Evolutionary conservation across 176 grass and related monocot genomes (phyloP).

Genomic region (Raddia distichophylla): DNA sequence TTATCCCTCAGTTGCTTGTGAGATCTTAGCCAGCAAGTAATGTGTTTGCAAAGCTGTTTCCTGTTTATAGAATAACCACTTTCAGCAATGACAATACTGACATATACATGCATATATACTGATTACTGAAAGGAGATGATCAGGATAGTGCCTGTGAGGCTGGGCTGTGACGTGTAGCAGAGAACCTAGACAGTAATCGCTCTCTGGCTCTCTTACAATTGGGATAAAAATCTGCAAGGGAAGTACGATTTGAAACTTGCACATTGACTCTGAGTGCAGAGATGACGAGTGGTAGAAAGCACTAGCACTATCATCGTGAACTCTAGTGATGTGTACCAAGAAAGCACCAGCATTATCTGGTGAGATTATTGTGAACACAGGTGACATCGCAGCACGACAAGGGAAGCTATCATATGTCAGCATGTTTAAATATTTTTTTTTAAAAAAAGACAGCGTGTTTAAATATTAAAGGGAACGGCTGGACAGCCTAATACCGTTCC

Average conservation of each 20-base stretch:
- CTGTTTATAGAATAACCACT: background rate
- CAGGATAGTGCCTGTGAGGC: background rate
- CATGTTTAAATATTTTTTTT: slow-evolving; percentile 12
- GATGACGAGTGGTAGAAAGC: slow-evolving; percentile 12
- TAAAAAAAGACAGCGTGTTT: too few relatives aligned
- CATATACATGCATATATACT: background rate
- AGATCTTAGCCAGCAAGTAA: background rate
- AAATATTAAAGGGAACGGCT: too few relatives aligned
- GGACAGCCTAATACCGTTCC: too few relatives aligned
- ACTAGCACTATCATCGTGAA: background rate
- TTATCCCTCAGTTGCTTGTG: background rate
- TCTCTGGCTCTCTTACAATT: background rate
- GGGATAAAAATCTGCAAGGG: background rate
- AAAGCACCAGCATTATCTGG: slow-evolving; percentile 3
- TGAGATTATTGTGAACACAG: slow-evolving; percentile 24
- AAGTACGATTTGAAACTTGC: background rate
- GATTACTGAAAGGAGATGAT: background rate
- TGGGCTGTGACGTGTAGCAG: background rate
- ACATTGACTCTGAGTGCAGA: slow-evolving; percentile 8
- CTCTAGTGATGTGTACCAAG: background rate
- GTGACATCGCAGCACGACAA: slow-evolving; percentile 6
- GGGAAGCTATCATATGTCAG: background rate
- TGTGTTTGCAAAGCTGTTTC: background rate
- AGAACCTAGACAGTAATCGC: background rate
- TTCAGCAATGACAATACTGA: background rate